phyloP scores from a whole-genome alignment of 495 filamentous ascomycete species.

The Penicillium goetzii region DNA sequence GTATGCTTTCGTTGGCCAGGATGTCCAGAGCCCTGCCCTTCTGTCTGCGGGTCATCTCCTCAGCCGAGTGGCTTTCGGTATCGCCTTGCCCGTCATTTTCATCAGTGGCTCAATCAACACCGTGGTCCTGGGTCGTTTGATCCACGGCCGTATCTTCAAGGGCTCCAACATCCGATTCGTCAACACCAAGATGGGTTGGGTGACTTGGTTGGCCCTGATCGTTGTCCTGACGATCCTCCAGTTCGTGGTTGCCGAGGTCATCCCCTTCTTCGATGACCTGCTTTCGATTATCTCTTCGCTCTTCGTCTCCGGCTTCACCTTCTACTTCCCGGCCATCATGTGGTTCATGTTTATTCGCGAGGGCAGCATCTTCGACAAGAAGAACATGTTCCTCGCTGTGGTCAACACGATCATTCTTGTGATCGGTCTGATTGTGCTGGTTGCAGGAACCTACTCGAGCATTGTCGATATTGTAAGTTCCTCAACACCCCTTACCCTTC shows the following conservation, averaged over 20 bases:
- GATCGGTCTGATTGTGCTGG: constrained; percentile 9
- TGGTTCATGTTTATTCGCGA: constrained; percentile 58
- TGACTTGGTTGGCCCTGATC: constrained; percentile 58
- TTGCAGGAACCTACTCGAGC: constrained; percentile 6
- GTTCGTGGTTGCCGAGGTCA: constrained; percentile 66
- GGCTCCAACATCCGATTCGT: constrained; percentile 55
- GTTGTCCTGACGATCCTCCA: constrained; percentile 56
- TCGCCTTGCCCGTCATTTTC: constrained; percentile 72
- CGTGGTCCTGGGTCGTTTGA: constrained; percentile 58
- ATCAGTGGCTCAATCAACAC: constrained; percentile 64
- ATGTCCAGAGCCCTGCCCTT: constrained; percentile 66
- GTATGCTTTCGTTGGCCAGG: constrained; percentile 65
- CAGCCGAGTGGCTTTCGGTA: constrained; percentile 68
- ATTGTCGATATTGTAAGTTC: constrained; percentile 5
- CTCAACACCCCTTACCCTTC: too few species aligned
- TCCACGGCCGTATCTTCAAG: constrained; percentile 58
- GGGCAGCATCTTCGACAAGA: constrained; percentile 33
- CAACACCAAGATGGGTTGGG: constrained; percentile 57
- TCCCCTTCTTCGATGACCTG: constrained; percentile 66
- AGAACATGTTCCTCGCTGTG: not conserved
- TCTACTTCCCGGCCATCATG: constrained; percentile 50
- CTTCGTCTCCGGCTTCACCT: constrained; percentile 25
- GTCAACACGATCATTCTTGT: not conserved
- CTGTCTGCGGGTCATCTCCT: constrained; percentile 59
- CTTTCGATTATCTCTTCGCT: constrained; percentile 56